Conservation (phyloP, 73 alveolate species). For the Paramecium caudatum region DNA sequence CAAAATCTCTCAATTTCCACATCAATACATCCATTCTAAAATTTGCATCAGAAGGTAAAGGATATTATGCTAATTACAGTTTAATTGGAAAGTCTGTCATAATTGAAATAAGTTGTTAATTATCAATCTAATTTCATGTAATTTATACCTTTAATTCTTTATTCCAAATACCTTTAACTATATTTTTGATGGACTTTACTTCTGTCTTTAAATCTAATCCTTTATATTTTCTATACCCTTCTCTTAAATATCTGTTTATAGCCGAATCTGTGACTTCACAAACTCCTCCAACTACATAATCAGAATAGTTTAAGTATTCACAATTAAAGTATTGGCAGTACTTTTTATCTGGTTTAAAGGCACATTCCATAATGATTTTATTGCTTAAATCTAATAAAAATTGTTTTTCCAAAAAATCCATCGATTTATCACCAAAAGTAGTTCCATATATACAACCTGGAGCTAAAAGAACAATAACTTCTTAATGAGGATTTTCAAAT, state of each 20-base stretch:
- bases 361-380: slow-evolving; percentile 54
- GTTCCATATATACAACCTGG: slow-evolving; percentile 77
- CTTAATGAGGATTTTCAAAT: slow-evolving; percentile 72
- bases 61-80: slow-evolving; percentile 62
- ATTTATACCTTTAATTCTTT: slow-evolving; percentile 2
- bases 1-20: slow-evolving; percentile 69
- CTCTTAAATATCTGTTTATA: slow-evolving; percentile 26
- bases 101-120: slow-evolving; percentile 30
- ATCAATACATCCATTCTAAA: slow-evolving; percentile 73
- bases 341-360: slow-evolving; percentile 73
- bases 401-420: slow-evolving; percentile 67
- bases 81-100: slow-evolving; percentile 69
- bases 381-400: slow-evolving; percentile 45
- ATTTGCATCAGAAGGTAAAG: slow-evolving; percentile 79
- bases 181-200: slow-evolving; percentile 9
- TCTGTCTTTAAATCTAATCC: slow-evolving; percentile 70
- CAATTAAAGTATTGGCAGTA: slow-evolving; percentile 7
- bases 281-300: slow-evolving; percentile 76
- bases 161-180: slow-evolving; percentile 69
- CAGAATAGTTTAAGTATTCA: slow-evolving; percentile 19
- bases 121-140: neutral
- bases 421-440: slow-evolving; percentile 72
- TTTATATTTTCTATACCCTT: slow-evolving; percentile 69
- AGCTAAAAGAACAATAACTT: slow-evolving; percentile 59
- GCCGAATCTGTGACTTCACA: slow-evolving; percentile 64